A percentile compares a stretch with the other conserved stretches of the same genome.
Evolutionary conservation across 768 basidiomycete genomes (phyloP).

Genomic region (Panaeolus cyanescens): DNA sequence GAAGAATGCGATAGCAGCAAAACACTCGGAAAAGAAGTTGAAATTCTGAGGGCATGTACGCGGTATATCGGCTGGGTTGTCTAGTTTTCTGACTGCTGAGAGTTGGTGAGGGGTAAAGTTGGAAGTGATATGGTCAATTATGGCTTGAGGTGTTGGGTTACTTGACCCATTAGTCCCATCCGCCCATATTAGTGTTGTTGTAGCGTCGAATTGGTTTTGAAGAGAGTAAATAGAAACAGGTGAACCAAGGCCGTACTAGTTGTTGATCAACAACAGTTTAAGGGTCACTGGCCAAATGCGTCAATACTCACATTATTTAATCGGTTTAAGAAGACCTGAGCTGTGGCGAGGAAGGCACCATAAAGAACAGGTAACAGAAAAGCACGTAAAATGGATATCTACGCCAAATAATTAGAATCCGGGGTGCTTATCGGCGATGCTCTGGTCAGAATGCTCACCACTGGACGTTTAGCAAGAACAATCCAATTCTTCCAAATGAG

Average conservation of each 20-base stretch:
- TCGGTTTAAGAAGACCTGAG: slow-evolving; percentile 59
- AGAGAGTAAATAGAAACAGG: slow-evolving; percentile 52
- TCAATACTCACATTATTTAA: slow-evolving; percentile 56
- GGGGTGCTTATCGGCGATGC: not conserved
- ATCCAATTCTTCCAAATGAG: slow-evolving; percentile 79
- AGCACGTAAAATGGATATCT: slow-evolving; percentile 65
- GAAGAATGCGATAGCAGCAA: slow-evolving; percentile 64
- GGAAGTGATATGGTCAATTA: slow-evolving; percentile 62
- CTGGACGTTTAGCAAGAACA: slow-evolving; percentile 61
- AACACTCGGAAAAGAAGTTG: slow-evolving; percentile 69
- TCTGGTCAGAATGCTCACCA: slow-evolving; percentile 46
- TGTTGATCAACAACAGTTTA: not conserved
- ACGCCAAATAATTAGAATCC: not conserved
- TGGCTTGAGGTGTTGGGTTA: slow-evolving; percentile 53
- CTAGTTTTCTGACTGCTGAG: slow-evolving; percentile 48
- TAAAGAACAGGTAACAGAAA: slow-evolving; percentile 66
- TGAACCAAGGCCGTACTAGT: slow-evolving; percentile 65
- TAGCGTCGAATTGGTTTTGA: slow-evolving; percentile 51
- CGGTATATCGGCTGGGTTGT: slow-evolving; percentile 50
- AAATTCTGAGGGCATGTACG: slow-evolving; percentile 73
- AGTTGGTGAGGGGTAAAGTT: slow-evolving; percentile 52
- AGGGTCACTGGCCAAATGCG: not conserved
- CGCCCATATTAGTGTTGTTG: slow-evolving; percentile 61
- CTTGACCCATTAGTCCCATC: slow-evolving; percentile 63
- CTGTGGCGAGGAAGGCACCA: slow-evolving; percentile 66